Percentiles rank a stretch among this genome's conserved stretches.
Evolutionary conservation across 495 filamentous ascomycete species (phyloP).

Genomic region (Penicillium cosmopolitanum): DNA sequence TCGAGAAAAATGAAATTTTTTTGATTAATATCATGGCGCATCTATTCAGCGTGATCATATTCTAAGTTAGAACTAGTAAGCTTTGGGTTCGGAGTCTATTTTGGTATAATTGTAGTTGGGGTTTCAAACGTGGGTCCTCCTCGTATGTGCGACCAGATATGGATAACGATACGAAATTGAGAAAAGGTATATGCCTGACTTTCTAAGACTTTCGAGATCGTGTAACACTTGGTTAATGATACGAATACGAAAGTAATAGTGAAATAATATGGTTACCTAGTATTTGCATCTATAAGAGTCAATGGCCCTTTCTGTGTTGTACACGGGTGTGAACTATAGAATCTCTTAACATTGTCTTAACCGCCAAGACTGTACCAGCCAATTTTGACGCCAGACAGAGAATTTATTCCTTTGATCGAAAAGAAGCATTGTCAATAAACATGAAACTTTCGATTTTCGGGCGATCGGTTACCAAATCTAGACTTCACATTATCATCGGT

Average conservation of each 20-base stretch:
- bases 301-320: neutral
- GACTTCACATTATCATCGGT: slow-evolving; percentile 23
- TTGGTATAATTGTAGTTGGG: too few species aligned
- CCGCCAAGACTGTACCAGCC: too few species aligned
- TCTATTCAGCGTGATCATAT: too few species aligned
- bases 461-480: neutral
- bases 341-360: neutral
- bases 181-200: neutral
- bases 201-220: neutral
- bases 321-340: neutral
- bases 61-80: neutral
- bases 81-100: neutral
- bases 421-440: neutral
- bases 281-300: neutral
- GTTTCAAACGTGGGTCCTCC: neutral
- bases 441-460: neutral
- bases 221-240: neutral
- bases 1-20: too few species aligned
- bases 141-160: neutral
- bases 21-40: too few species aligned
- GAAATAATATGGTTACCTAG: neutral
- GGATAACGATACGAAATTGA: neutral
- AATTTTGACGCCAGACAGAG: too few species aligned
- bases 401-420: too few species aligned
- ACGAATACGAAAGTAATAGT: neutral